Evolutionary conservation across 345 rosid species (phyloP).

Genomic region (Odontarrhena argentea): DNA sequence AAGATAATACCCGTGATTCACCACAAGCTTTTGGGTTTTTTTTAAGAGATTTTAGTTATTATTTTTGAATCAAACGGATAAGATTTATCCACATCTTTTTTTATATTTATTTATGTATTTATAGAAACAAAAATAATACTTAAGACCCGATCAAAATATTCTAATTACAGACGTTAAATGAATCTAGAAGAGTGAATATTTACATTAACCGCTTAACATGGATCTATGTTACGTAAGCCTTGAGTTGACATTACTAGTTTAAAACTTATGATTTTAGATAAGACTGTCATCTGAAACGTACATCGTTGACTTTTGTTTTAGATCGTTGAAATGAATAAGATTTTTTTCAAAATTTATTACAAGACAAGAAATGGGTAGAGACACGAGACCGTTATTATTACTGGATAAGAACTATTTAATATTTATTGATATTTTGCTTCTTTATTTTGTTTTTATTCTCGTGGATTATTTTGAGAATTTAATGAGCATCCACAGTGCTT

Average conservation of each 20-base stretch:
- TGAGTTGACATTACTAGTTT: not conserved
- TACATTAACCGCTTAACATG: conserved; percentile 7
- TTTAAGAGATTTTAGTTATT: conserved; percentile 16
- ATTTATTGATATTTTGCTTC: not conserved
- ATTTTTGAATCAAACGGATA: conserved; percentile 33
- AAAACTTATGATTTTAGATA: conserved; percentile 17
- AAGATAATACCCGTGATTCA: conserved; percentile 29
- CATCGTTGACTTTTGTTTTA: conserved; percentile 6
- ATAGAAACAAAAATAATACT: conserved; percentile 11
- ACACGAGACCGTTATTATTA: conserved; percentile 1
- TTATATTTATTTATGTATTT: not conserved
- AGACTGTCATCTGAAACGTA: conserved; percentile 12
- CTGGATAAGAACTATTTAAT: conserved; percentile 30
- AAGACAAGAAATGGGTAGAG: not conserved
- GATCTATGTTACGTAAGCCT: not conserved
- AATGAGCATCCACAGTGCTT: no score
- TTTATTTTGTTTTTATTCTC: conserved; percentile 20
- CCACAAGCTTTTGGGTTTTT: conserved; percentile 20
- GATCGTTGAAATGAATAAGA: not conserved
- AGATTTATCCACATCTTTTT: conserved; percentile 25
- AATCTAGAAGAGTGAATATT: not conserved
- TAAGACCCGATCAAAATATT: conserved; percentile 31
- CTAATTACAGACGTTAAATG: conserved; percentile 13
- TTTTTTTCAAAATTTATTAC: not conserved
- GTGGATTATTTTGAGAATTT: conserved; percentile 11